Evolutionary conservation across 2,329 filamentous ascomycete species (phyloP).

Genomic region (Fusarium sacchari): DNA sequence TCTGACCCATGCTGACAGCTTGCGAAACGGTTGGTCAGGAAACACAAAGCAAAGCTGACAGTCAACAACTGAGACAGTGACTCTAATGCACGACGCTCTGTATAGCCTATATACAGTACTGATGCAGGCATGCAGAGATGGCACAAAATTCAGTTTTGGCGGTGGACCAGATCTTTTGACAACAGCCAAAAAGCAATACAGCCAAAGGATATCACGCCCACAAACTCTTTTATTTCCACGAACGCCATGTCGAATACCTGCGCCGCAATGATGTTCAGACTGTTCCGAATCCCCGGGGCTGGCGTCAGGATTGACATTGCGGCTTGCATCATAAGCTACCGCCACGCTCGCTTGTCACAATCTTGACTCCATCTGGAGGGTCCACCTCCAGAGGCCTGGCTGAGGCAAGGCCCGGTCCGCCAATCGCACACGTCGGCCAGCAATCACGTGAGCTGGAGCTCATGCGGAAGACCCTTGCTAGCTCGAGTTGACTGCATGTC

Average conservation of each 20-base stretch:
- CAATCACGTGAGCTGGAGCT: conserved; percentile 49
- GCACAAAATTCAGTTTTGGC: background rate
- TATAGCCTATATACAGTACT: background rate
- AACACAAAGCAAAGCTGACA: background rate
- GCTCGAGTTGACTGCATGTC: conserved; percentile 47
- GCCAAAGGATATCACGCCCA: conserved; percentile 34
- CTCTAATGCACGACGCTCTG: background rate
- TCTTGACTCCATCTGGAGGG: conserved; percentile 18
- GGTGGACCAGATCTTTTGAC: background rate
- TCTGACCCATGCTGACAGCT: background rate
- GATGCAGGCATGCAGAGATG: background rate
- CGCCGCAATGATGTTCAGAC: background rate
- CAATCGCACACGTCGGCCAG: conserved; percentile 50
- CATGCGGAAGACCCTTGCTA: conserved; percentile 50
- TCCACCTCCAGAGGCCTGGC: conserved; percentile 39
- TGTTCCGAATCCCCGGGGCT: conserved; percentile 35
- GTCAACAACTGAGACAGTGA: conserved; percentile 5
- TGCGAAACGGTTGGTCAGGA: background rate
- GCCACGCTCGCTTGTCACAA: conserved; percentile 34
- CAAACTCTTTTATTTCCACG: conserved; percentile 9
- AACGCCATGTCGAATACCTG: background rate
- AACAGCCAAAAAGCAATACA: conserved; percentile 14
- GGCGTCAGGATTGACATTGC: conserved; percentile 33
- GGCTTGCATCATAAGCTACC: conserved; percentile 27
- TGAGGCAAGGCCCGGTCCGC: conserved; percentile 51